Base-by-base conservation (phyloP, 768 basidiomycete genomes). In the Dentipellis fragilis region DNA sequence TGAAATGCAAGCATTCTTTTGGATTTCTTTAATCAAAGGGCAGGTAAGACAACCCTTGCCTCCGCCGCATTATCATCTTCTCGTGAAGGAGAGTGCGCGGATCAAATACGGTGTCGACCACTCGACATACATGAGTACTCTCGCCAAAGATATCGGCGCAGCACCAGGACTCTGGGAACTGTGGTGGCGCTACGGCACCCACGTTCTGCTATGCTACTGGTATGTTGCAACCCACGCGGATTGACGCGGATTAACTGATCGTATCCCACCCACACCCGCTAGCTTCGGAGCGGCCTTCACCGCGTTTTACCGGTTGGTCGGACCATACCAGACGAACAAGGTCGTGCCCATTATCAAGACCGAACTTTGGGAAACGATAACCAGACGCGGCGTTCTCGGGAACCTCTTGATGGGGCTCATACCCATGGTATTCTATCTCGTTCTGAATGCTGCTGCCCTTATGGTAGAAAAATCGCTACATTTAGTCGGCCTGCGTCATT, bases 31-130 rank as follows among this genome's bases (percentile, higher is more conserved):
- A 5, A 65, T 80, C 37, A 73, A 75, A 58, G 69, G 71, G 3
- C 64, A 69, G 49, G 69, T 80, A 34, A 67, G 68, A 17, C 60
- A 68, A 10, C 80, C 80, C 0, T 69, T 74, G 2, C 63, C 74
- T 6, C 68, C 69, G 11, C 72, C 79, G 23, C 72, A 77, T 57
- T 83, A 84, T 64, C 78, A 81, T 60, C 70, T 84, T 10, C 71
- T 84, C 9, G 71, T 77, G 6, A 72, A 73, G 21, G 72, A 77
- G 16, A 72, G 70, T 14, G 74, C 78, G 1, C 66, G 82, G 9
- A 83, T 84, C 49, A 75, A 75, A 62, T 81, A 84, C 62, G 81
- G 81, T 8, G 81, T 81, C 4, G 81, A 83, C 57, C 77, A 81
- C 63, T 72, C 72, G 14, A 67, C 75, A 55, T 83, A 83, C 64